Base-by-base conservation (phyloP, 2,329 filamentous ascomycete species). In the Fusarium sp. region DNA sequence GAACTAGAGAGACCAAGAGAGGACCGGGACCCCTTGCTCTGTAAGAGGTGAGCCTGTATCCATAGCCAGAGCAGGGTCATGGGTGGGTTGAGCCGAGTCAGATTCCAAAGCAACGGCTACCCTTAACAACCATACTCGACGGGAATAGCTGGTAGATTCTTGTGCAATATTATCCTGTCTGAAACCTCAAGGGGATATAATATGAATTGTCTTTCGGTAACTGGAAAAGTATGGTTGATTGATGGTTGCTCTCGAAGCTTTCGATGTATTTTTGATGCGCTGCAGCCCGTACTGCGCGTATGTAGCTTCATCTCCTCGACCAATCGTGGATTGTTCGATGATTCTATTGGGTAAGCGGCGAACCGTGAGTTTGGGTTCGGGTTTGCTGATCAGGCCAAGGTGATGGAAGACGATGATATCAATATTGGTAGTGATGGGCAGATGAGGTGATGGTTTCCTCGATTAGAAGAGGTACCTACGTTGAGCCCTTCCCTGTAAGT, bases 1-100 rank as follows among this genome's bases (percentile, higher is more conserved):
- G 52, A 47, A 32, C 38, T 60, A 57, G 51, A 57, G 45, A 59
- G 57, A 67, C 63, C 67, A 49, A 64, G 44, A 58, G 51, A 71
- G 38, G 53, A 55, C 41, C 18, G 62, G 52, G 63, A 44, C 45
- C 38, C 56, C 68, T 65, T 58, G 40, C 20, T 44, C 32, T 47
- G 34, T 55, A 20, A 22, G 41, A 53, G 45, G 18, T 40, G 22
- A 48, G 29, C 24, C 34, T 29, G 29, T 16, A 52, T 38, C 34
- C 34, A 27, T 54, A 25, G 34, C 32, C 34, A 65, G 55, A 65
- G 10, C 34, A 65, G 55, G 54, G 20, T 9, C 34, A n/a, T 52
- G 32, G 22, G 20, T 52, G 24, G 22, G 25, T 40, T 51, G n/a
- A 44, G 46, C 43, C 27, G 18, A 60, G 34, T 30, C 38, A n/a